Conservation (phyloP, 257 asterid genomes). For the Marsdenia floribunda region DNA sequence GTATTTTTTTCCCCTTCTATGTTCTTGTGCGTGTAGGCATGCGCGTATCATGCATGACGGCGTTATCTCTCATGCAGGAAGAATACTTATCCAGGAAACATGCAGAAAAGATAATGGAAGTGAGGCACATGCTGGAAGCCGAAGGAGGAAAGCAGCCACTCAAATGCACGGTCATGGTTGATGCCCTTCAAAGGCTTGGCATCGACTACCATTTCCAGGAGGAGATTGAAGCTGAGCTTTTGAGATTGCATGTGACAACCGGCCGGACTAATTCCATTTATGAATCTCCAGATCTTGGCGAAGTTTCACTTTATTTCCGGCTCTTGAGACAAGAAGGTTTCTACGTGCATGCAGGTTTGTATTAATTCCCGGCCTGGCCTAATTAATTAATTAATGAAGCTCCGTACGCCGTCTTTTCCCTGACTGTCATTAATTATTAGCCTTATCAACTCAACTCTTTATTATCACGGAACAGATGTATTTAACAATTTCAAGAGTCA, state of each 20-base stretch:
- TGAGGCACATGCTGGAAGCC: conserved; percentile 9
- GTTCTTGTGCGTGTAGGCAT: too few species aligned
- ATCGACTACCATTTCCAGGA: conserved; percentile 28
- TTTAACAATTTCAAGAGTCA: conserved; percentile 36
- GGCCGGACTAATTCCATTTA: neutral
- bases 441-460: too few species aligned
- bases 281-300: conserved; percentile 12
- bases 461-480: conserved; percentile 18
- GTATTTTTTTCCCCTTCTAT: too few species aligned
- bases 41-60: too few species aligned
- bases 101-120: conserved; percentile 14
- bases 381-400: too few species aligned
- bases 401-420: too few species aligned
- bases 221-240: conserved; percentile 25
- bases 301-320: conserved; percentile 40
- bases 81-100: conserved; percentile 5
- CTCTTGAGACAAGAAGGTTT: conserved; percentile 42
- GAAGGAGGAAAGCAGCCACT: conserved; percentile 10
- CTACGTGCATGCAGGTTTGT: conserved; percentile 29
- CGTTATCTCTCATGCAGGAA: conserved; percentile 18
- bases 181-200: conserved; percentile 36
- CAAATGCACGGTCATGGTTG: conserved; percentile 21
- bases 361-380: too few species aligned
- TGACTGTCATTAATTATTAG: too few species aligned
- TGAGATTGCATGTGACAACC: neutral